Base-by-base conservation (phyloP, 305 asterid species). In the Fraxinus greggii region DNA sequence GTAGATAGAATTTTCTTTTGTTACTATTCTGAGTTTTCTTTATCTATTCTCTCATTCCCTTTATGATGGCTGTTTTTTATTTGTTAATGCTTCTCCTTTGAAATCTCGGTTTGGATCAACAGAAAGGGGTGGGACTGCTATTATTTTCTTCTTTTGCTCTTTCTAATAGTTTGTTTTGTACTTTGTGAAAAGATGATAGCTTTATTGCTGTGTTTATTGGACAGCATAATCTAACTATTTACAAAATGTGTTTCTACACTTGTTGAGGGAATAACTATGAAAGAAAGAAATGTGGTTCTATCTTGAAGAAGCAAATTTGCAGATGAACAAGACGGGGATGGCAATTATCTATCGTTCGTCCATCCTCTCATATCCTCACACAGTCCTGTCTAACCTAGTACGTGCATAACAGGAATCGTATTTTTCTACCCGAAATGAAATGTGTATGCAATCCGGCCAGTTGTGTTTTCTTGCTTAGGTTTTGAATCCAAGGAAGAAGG, bases 401-500 rank as follows among this genome's bases (percentile, higher is more conserved):
- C 12, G 67, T 56, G 28, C 28, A 7, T 56, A 56, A 56, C 13
- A 56, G 28, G 67, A 56, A 19, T 19, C 0, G 1, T 24, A 4
- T 7, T 56, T 56, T 56, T 54, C 67, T 56, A 56, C 28, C 28
- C 7, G 28, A 56, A 21, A 54, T 54, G 65, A 54, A 54, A 56
- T 19, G 28, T 7, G 24, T n/a, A n/a, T 51, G 63, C 24, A 51
- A 51, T 51, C 63, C 24, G 3, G 24, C 63, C 3, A 17, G 63
- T n/a, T 5, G 63, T 17, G 63, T 51, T 51, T 51, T n/a, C 63
- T 51, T 51, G 63, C 33, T 65, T 45, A 42, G 75, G 33, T 70
- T 32, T 84, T 82, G 17, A 87, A 80, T 54, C 88, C 87, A 12
- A 86, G 87, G 79, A 72, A 65, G 81, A 69, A 78, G 2, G 92